Evolutionary conservation across 257 asterid genomes (phyloP), one percentile per base, ranked within the genome.

Genomic region (Nicotiana obtusifolia): DNA sequence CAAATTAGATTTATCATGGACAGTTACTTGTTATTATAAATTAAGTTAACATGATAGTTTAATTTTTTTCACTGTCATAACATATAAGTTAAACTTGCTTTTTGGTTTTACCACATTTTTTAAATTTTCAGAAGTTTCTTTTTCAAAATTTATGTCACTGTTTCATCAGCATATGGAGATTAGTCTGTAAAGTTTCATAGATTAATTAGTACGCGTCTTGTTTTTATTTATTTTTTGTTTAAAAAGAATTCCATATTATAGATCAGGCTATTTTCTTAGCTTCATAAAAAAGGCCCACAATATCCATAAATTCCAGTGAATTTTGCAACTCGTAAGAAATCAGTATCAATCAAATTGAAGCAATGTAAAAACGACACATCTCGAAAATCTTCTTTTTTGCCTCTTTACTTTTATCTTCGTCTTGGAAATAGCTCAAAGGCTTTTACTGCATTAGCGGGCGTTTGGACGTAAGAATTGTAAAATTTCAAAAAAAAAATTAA

Each of bases 351-450:
- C 68, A 62, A 62, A 26, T 62, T 62, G 68, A 10, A 64, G 41
- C n/a, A 28, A 28, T 13, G 37, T 5, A 64, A 64, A 64, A 64
- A 26, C 31, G 31, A 61, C 64, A 61, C 64, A 57, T 66, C 52
- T 68, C 47, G 7, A n/a, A 15, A 20, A 61, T 10, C 31, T 22
- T 61, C 17, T 61, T 14, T 22, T 22, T 61, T 3, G 61, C 7
- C 24, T 24, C 24, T 41, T 19, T 13, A 37, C 10, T 37, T 47
- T 56, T 56, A 16, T 56, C 20, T 1, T 16, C 0, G 10, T 4
- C 16, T 73, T 73, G 79, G 79, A 47, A 73, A 73, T 73, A 73
- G 61, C 35, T 73, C 41, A 47, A 47, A 24, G 61, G 37, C 61
- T 73, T 71, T 47, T 73, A 73, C 61, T 73, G 22, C 20, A 22